A percentile compares a stretch with the other conserved stretches of the same genome.
Conservation (phyloP, 208 protist genomes). For the Trichomonas vaginalis region DNA sequence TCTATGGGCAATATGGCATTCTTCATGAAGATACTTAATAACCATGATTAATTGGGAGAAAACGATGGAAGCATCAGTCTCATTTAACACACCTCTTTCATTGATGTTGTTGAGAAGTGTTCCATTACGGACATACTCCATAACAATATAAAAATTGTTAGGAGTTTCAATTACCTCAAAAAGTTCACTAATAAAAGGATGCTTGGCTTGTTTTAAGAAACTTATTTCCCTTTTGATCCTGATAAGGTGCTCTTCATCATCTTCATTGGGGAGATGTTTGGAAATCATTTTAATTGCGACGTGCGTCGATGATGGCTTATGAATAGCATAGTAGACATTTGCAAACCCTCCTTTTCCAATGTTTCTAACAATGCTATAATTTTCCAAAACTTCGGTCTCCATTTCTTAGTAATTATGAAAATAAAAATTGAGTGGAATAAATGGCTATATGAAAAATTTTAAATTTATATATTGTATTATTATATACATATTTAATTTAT, state of each 20-base stretch:
- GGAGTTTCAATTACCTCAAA: not conserved
- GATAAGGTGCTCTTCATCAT: not conserved
- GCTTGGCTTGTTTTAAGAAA: not conserved
- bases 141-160: not conserved
- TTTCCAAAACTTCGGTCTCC: no score
- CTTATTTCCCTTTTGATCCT: not conserved
- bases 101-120: not conserved
- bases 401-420: no score
- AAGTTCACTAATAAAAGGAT: not conserved
- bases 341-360: no score
- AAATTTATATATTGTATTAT: no score
- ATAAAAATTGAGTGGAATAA: no score
- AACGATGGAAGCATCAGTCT: not conserved
- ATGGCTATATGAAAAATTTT: no score
- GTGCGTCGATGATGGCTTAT: no score
- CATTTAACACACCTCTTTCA: not conserved
- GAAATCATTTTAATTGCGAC: not conserved
- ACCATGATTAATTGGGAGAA: not conserved
- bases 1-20: not conserved
- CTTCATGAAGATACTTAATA: not conserved
- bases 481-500: no score
- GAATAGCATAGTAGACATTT: no score
- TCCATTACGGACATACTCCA: not conserved
- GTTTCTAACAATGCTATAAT: no score
- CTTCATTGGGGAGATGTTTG: not conserved